Conservation (phyloP, 495 filamentous ascomycete genomes). For the Penicillium robsamsonii region DNA sequence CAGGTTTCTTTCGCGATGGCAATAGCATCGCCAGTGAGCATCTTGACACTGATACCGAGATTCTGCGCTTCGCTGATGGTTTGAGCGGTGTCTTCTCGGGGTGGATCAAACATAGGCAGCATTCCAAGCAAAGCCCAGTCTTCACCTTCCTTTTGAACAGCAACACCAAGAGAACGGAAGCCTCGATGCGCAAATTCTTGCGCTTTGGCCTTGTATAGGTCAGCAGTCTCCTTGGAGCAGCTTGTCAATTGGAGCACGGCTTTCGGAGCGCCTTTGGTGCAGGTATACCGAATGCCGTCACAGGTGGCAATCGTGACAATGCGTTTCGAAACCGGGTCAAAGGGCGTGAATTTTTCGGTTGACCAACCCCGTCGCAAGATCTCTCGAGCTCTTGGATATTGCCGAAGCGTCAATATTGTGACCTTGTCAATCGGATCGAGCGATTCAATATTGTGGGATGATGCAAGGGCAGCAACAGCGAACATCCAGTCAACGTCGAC, state of each 20-base stretch:
- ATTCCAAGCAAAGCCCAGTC: slow-evolving; percentile 66
- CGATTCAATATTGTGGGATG: slow-evolving; percentile 70
- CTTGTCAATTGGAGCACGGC: slow-evolving; percentile 63
- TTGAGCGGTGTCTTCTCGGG: slow-evolving; percentile 72
- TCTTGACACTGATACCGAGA: slow-evolving; percentile 71
- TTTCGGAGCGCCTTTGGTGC: slow-evolving; percentile 71
- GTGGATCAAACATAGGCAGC: slow-evolving; percentile 74
- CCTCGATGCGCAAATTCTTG: slow-evolving; percentile 70
- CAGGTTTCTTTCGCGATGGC: slow-evolving; percentile 76
- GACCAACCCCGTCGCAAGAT: slow-evolving; percentile 64
- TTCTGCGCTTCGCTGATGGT: slow-evolving; percentile 71
- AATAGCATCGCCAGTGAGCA: slow-evolving; percentile 73
- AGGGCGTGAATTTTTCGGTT: slow-evolving; percentile 68
- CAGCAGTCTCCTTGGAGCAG: slow-evolving; percentile 58
- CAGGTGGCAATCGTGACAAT: slow-evolving; percentile 62
- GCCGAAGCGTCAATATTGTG: slow-evolving; percentile 63
- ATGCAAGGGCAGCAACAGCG: slow-evolving; percentile 67
- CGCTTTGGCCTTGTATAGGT: slow-evolving; percentile 63
- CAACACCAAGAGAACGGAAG: slow-evolving; percentile 73
- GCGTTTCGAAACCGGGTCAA: slow-evolving; percentile 73
- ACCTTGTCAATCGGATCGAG: slow-evolving; percentile 75
- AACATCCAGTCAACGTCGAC: slow-evolving; percentile 76
- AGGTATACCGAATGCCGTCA: slow-evolving; percentile 61
- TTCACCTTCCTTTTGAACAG: slow-evolving; percentile 59
- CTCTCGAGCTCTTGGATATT: slow-evolving; percentile 64